These are phyloP conservation scores for Trichocladium uniseriatum DNA, from an alignment of 495 filamentous ascomycete species.

Conservation along the genomic window DNA sequence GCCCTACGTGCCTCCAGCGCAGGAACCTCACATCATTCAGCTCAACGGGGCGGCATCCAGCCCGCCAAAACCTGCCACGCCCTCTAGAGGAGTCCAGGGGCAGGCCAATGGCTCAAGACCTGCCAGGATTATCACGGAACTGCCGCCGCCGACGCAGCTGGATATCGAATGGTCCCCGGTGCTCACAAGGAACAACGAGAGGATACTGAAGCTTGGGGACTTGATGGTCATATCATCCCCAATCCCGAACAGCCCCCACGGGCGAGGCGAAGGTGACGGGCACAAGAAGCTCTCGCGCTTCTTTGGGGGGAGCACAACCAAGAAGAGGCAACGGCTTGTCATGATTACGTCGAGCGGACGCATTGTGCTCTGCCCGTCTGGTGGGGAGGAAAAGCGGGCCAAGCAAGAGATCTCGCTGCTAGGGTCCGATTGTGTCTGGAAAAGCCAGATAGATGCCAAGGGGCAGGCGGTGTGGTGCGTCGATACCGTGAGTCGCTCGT, in stretches of 20 bases:
- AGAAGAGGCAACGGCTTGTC: constrained; percentile 85
- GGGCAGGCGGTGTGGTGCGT: constrained; percentile 82
- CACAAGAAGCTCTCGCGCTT: constrained; percentile 85
- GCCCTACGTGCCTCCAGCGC: constrained; percentile 69
- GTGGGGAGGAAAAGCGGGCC: constrained; percentile 90
- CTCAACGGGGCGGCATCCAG: constrained; percentile 51
- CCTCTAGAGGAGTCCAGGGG: constrained; percentile 25
- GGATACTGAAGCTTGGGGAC: constrained; percentile 91
- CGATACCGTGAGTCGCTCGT: constrained; percentile 66
- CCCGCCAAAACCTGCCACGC: constrained; percentile 41
- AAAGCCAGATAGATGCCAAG: constrained; percentile 69
- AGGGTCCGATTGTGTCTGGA: constrained; percentile 61
- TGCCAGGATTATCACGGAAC: constrained; percentile 83
- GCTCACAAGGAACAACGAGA: constrained; percentile 78
- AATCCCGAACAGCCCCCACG: constrained; percentile 58
- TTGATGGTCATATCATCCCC: constrained; percentile 71
- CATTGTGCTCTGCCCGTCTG: constrained; percentile 82
- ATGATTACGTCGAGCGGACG: constrained; percentile 91
- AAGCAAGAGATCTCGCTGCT: constrained; percentile 84
- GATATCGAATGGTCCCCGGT: constrained; percentile 99
- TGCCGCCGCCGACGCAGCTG: constrained; percentile 89
- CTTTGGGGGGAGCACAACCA: constrained; percentile 80
- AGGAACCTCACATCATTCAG: constrained; percentile 68
- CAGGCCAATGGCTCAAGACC: constrained; percentile 47
- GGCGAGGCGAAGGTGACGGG: constrained; percentile 43